Evolutionary conservation across 148 eudicot species (phyloP), one percentile per base, ranked within the genome.

Genomic region (Vaccinium myrtillus): DNA sequence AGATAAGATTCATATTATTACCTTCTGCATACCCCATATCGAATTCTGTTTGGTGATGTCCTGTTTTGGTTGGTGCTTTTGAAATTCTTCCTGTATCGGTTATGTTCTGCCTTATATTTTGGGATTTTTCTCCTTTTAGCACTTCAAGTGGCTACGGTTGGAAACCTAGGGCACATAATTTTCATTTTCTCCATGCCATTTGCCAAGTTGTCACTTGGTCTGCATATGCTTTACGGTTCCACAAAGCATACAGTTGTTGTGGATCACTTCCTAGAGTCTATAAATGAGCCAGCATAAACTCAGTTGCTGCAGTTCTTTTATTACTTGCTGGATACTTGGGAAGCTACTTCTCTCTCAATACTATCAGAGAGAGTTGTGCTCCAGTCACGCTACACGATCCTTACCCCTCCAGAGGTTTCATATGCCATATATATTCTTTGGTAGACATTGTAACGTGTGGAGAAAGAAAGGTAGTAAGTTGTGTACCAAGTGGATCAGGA

Each of bases 21-120:
- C 50, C 51, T 58, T 21, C 7, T 19, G 71, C 55, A 49, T 56
- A 69, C 27, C 11, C 76, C 55, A 30, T 9, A 18, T 51, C 10
- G 19, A 21, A 69, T 53, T 82, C 27, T 70, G 19, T 70, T 43
- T 25, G 4, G 7, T 21, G 63, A 21, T 77, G 53, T 50, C 82
- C 81, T 75, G 58, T 50, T 73, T 84, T 19, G 59, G 4, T 32
- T 61, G 49, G 61, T 61, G 77, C 46, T 69, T 70, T 69, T 71
- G 67, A 70, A 70, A 15, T 8, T 82, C 49, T 82, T 30, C 6
- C 65, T 32, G 10, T 51, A 30, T 19, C 65, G 6, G 6, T 81
- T 27, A n/a, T 3, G 19, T 78, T 16, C 46, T 54, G 19, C 14
- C 12, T 63, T 2, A 5, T 27, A 2, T 67, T 39, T 36, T 67